A percentile compares a stretch with the other conserved stretches of the same genome.
These are phyloP conservation scores for Stemphylium vesicarium DNA, from an alignment of 2,329 filamentous ascomycete species.

Conservation along the genomic window DNA sequence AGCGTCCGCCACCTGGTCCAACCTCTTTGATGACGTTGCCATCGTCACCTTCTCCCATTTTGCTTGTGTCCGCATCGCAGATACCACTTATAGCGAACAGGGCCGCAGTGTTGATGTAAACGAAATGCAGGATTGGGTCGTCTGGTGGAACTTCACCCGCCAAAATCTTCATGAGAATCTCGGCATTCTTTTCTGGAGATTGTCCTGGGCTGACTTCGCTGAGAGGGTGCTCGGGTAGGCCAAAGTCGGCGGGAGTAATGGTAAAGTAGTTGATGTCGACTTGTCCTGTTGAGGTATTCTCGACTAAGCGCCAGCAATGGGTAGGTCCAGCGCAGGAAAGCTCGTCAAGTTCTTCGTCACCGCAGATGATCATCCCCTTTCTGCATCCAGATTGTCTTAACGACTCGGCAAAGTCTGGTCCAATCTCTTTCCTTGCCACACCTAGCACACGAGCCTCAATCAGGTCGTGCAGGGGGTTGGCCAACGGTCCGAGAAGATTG, in stretches of 20 bases:
- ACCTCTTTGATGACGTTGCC: conserved; percentile 80
- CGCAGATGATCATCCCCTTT: conserved; percentile 91
- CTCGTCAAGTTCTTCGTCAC: conserved; percentile 93
- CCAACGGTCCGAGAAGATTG: conserved; percentile 91
- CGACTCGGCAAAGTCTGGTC: conserved; percentile 86
- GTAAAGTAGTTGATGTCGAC: conserved; percentile 77
- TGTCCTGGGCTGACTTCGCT: conserved; percentile 82
- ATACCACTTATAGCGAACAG: conserved; percentile 85
- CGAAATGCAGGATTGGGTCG: conserved; percentile 89
- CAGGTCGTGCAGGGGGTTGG: conserved; percentile 79
- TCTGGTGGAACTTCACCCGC: conserved; percentile 73
- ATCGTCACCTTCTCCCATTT: conserved; percentile 81
- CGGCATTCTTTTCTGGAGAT: conserved; percentile 84
- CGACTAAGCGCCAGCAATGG: conserved; percentile 82
- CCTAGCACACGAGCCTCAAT: conserved; percentile 94
- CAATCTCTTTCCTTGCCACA: conserved; percentile 85
- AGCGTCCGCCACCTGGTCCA: conserved; percentile 84
- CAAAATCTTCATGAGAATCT: conserved; percentile 79
- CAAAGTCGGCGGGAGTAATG: conserved; percentile 85
- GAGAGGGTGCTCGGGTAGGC: conserved; percentile 75
- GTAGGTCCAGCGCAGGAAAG: conserved; percentile 89
- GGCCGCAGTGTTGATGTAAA: conserved; percentile 91
- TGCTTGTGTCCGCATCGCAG: conserved; percentile 80
- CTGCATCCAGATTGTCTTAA: conserved; percentile 74
- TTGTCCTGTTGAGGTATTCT: conserved; percentile 52